Percentiles rank a stretch among this genome's conserved stretches.
These are phyloP conservation scores for Geotrichum cucujoidarum DNA, from an alignment of 1,139 yeast genomes.

Conservation along the genomic window DNA sequence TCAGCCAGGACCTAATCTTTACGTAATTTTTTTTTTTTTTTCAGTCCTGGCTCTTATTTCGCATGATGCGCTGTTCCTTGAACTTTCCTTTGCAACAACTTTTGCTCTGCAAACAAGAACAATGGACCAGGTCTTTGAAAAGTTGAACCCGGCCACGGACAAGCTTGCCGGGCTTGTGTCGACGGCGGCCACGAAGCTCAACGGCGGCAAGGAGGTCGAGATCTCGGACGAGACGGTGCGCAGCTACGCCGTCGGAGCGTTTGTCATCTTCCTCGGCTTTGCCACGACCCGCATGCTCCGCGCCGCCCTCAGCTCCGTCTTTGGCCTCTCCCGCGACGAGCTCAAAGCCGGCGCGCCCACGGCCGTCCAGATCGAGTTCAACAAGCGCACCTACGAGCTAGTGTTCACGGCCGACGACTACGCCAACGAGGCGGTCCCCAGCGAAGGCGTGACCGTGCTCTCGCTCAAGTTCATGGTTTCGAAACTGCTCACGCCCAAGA, in stretches of 20 bases:
- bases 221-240: neutral
- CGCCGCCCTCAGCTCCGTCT: neutral
- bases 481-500: slow-evolving; percentile 18
- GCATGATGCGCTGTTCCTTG: neutral
- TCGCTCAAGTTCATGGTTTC: slow-evolving; percentile 15
- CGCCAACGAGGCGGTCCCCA: slow-evolving; percentile 15
- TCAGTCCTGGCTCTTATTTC: neutral
- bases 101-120: too few species aligned
- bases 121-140: neutral
- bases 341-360: neutral
- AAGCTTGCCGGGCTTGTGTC: neutral
- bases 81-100: neutral
- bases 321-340: neutral
- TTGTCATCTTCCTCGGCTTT: slow-evolving; percentile 13
- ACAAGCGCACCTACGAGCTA: slow-evolving; percentile 9
- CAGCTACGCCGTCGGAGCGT: neutral
- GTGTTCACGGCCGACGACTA: slow-evolving; percentile 19
- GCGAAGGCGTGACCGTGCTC: slow-evolving; percentile 18
- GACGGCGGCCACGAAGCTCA: slow-evolving; percentile 7
- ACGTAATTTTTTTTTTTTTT: neutral
- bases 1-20: neutral
- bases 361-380: slow-evolving; percentile 40
- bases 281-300: slow-evolving; percentile 4
- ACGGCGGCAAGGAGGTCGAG: slow-evolving; percentile 10
- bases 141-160: neutral